Percentiles rank a stretch among this genome's conserved stretches.
Evolutionary conservation across 345 rosid genomes (phyloP).

Genomic region (Corchorus capsularis): DNA sequence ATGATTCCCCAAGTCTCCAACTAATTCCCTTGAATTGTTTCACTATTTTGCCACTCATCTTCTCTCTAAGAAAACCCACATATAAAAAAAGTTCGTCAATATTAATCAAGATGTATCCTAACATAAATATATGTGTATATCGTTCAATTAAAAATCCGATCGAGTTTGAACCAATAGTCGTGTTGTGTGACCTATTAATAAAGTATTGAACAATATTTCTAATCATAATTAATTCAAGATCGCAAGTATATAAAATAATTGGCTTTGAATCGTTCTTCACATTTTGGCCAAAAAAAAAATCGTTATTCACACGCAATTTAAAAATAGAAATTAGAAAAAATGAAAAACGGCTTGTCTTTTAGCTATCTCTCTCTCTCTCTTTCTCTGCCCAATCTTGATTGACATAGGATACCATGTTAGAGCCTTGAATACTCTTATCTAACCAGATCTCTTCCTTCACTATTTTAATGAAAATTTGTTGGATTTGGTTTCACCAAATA

Average conservation of each 20-base stretch:
- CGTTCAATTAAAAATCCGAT: neutral
- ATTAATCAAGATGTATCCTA: too few species aligned
- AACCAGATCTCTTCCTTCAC: slow-evolving; percentile 7
- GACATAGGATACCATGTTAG: slow-evolving; percentile 19
- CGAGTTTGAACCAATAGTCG: too few species aligned
- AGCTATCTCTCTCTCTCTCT: neutral
- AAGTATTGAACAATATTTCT: too few species aligned
- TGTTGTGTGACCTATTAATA: too few species aligned
- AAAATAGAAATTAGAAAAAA: neutral
- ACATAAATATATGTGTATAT: too few species aligned
- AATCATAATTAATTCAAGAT: too few species aligned
- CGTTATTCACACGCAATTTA: neutral
- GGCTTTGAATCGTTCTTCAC: neutral
- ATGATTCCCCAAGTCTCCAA: neutral
- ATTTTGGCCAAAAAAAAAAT: too few species aligned
- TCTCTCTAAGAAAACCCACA: neutral
- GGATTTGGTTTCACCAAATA: slow-evolving; percentile 18
- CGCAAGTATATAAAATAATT: too few species aligned
- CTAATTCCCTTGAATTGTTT: neutral
- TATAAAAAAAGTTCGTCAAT: too few species aligned
- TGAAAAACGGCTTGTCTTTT: slow-evolving; percentile 2
- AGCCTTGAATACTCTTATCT: slow-evolving; percentile 8
- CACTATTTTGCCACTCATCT: too few species aligned
- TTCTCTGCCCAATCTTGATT: neutral
- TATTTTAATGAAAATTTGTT: slow-evolving; percentile 11